Evolutionary conservation across 441 rosid species (phyloP).

Genomic region (Jatropha podagrica): DNA sequence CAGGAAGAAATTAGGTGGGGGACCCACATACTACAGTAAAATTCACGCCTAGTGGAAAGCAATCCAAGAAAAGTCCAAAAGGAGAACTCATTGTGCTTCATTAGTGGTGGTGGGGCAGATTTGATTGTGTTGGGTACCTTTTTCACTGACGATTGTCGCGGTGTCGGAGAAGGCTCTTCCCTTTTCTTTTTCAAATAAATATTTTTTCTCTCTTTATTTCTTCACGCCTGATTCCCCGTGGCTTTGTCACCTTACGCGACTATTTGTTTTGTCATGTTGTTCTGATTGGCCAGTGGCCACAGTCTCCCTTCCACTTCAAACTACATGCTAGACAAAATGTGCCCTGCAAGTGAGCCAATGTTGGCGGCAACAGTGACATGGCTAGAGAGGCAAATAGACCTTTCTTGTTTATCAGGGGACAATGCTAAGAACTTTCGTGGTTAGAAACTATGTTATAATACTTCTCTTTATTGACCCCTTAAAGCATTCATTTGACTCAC

Average conservation of each 20-base stretch:
- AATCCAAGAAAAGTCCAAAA: slow-evolving; percentile 57
- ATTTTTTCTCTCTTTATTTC: slow-evolving; percentile 11
- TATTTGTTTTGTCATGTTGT: slow-evolving; percentile 31
- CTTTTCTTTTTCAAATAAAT: slow-evolving; percentile 13
- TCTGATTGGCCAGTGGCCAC: slow-evolving; percentile 11
- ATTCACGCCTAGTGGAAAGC: slow-evolving; percentile 72
- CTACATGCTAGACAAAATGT: slow-evolving; percentile 36
- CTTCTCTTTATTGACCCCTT: not conserved
- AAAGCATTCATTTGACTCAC: slow-evolving; percentile 15
- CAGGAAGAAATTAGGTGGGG: slow-evolving; percentile 21
- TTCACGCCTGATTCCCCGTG: slow-evolving; percentile 60
- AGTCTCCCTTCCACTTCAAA: slow-evolving; percentile 23
- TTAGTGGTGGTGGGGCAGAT: slow-evolving; percentile 56
- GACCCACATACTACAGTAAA: slow-evolving; percentile 47
- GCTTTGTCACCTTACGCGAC: slow-evolving; percentile 48
- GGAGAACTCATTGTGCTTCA: slow-evolving; percentile 51
- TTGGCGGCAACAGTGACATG: slow-evolving; percentile 27
- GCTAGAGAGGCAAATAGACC: slow-evolving; percentile 8
- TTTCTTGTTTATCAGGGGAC: slow-evolving; percentile 27
- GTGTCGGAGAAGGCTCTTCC: slow-evolving; percentile 45
- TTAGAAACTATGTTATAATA: not conserved
- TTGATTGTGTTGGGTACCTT: slow-evolving; percentile 59
- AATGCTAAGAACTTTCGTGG: slow-evolving; percentile 19
- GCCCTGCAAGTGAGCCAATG: slow-evolving; percentile 23
- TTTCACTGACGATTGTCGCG: slow-evolving; percentile 45